phyloP scores from a whole-genome alignment of 306 rosid species.

The Cucumis cinereus region DNA sequence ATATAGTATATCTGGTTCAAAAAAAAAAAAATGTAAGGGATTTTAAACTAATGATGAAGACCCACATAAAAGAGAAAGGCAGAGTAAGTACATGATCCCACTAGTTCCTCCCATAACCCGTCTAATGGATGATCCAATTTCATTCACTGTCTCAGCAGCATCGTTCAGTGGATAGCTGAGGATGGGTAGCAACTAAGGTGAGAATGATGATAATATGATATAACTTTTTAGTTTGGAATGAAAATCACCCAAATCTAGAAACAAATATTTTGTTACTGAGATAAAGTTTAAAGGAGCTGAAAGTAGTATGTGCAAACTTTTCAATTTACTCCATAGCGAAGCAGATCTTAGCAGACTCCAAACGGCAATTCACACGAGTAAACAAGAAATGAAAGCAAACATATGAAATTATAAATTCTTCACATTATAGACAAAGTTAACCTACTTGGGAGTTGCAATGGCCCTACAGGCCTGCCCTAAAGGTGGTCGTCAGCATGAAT shows the following conservation, averaged over 20 bases:
- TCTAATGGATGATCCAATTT: constrained; percentile 68
- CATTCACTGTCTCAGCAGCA: constrained; percentile 74
- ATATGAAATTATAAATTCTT: background rate
- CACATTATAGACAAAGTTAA: background rate
- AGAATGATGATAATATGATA: constrained; percentile 9
- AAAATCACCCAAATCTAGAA: constrained; percentile 10
- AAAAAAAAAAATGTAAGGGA: background rate
- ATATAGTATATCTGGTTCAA: constrained; percentile 49
- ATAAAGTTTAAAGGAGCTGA: background rate
- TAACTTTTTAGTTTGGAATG: constrained; percentile 7
- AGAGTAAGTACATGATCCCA: constrained; percentile 60
- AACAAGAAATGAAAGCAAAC: background rate
- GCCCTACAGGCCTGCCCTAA: background rate
- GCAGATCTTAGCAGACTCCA: background rate
- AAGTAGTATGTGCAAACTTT: background rate
- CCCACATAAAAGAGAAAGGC: constrained; percentile 7
- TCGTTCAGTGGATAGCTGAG: constrained; percentile 90
- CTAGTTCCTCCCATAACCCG: constrained; percentile 96
- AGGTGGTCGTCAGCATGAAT: background rate
- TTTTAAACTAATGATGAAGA: background rate
- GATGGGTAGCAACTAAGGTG: constrained; percentile 16
- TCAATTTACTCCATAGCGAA: background rate
- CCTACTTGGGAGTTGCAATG: background rate
- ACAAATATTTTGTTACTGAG: background rate
- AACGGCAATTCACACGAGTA: background rate